These are phyloP conservation scores for Aureobasidium vineae DNA, from an alignment of 2,329 filamentous ascomycete genomes.

Conservation along the genomic window DNA sequence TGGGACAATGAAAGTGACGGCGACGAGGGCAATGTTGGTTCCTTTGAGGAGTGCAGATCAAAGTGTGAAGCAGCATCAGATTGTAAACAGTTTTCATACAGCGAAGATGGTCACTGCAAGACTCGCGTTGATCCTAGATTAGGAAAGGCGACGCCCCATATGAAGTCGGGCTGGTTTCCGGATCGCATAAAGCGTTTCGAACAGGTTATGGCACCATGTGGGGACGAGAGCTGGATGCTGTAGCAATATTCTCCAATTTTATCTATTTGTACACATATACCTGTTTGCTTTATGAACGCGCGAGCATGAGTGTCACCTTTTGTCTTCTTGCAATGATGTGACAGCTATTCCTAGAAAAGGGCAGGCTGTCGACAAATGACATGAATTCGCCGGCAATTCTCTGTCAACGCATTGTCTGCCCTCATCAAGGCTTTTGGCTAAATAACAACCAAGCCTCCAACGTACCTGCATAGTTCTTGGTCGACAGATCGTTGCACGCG, in stretches of 20 bases:
- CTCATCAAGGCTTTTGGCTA: not conserved
- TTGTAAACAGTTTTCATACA: conserved; percentile 33
- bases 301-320: not conserved
- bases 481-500: not conserved
- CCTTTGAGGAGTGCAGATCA: conserved; percentile 32
- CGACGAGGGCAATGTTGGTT: conserved; percentile 26
- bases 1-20: conserved; percentile 35
- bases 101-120: not conserved
- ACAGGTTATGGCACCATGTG: not conserved
- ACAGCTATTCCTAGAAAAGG: not conserved
- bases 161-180: conserved; percentile 6
- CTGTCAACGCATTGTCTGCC: not conserved
- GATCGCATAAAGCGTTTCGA: conserved; percentile 5
- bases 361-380: not conserved
- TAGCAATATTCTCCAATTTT: not conserved
- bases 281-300: not conserved
- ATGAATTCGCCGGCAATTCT: not conserved
- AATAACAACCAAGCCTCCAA: conserved; percentile 3
- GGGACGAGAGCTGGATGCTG: conserved; percentile 4
- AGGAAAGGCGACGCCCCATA: not conserved
- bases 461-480: conserved; percentile 13
- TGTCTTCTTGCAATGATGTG: not conserved
- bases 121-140: not conserved
- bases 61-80: conserved; percentile 30
- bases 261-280: not conserved